These are phyloP conservation scores for Kurtzmaniella quercitrusa DNA, from an alignment of 1,139 yeast genomes.

Conservation along the genomic window DNA sequence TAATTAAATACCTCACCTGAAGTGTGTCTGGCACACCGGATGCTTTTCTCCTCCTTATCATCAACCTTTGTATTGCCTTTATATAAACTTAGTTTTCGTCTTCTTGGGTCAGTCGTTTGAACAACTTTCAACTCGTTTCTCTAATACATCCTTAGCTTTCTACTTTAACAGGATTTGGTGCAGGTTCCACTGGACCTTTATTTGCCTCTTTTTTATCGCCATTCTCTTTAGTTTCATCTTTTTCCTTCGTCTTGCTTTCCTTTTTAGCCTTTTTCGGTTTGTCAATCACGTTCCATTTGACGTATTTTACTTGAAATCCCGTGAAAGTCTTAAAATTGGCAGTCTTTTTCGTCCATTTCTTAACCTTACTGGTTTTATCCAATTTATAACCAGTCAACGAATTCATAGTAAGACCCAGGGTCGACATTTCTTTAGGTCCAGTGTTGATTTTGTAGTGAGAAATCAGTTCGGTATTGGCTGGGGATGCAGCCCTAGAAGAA, in stretches of 20 bases:
- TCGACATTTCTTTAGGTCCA: slow-evolving; percentile 40
- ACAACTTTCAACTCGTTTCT: no score
- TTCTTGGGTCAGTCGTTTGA: no score
- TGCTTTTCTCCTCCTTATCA: no score
- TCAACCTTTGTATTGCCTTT: no score
- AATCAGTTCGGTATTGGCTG: slow-evolving; percentile 2
- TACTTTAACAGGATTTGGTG: slow-evolving; percentile 6
- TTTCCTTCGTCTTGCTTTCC: slow-evolving; percentile 7
- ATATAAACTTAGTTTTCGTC: background rate
- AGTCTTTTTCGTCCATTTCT: slow-evolving; percentile 50
- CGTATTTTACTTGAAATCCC: slow-evolving; percentile 49
- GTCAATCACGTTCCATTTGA: slow-evolving; percentile 28
- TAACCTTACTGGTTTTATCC: slow-evolving; percentile 47
- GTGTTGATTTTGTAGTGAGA: slow-evolving; percentile 31
- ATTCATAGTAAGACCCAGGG: slow-evolving; percentile 42
- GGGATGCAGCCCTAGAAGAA: slow-evolving; percentile 6
- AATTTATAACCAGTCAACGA: slow-evolving; percentile 21
- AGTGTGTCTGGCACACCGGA: background rate
- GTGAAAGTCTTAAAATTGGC: slow-evolving; percentile 53
- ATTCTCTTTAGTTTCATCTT: slow-evolving; percentile 4
- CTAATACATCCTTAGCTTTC: background rate
- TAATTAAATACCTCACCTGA: background rate
- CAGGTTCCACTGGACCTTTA: background rate
- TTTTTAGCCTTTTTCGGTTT: background rate
- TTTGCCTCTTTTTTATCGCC: slow-evolving; percentile 4